Conservation (phyloP, 2,329 filamentous ascomycete genomes). For the Calonectria hongkongensis region DNA sequence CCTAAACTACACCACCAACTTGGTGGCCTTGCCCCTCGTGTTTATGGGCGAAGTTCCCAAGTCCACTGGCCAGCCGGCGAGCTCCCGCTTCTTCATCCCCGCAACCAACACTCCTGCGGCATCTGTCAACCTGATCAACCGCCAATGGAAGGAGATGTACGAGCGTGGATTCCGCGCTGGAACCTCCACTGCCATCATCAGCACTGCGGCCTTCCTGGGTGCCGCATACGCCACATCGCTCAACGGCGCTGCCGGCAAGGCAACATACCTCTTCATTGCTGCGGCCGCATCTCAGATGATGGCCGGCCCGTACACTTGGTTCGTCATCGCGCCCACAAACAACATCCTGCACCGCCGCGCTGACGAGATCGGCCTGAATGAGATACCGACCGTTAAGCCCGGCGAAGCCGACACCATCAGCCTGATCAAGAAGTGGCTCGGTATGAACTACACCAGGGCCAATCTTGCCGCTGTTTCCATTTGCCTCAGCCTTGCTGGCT, state of each 20-base stretch:
- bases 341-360: constrained; percentile 17
- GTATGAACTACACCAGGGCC: constrained; percentile 8
- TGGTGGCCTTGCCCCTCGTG: not conserved
- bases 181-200: not conserved
- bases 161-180: constrained; percentile 7
- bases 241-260: not conserved
- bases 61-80: constrained; percentile 12
- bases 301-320: constrained; percentile 10
- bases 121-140: constrained; percentile 6
- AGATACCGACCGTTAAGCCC: not conserved
- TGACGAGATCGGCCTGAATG: constrained; percentile 2
- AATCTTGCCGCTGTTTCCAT: not conserved
- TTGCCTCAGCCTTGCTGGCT: constrained; percentile 5
- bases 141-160: constrained; percentile 23
- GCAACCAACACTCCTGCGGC: constrained; percentile 10
- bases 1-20: constrained; percentile 6
- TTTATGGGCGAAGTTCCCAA: constrained; percentile 8
- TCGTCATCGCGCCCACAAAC: constrained; percentile 10
- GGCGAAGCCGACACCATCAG: constrained; percentile 11
- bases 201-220: constrained; percentile 1
- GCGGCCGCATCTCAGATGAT: constrained; percentile 5
- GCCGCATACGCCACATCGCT: constrained; percentile 6
- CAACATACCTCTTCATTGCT: constrained; percentile 11
- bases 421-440: constrained; percentile 17
- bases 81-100: constrained; percentile 17